Evolutionary conservation across 2,329 filamentous ascomycete species (phyloP), one percentile per base, ranked within the genome.

Genomic region (Alternaria solani): DNA sequence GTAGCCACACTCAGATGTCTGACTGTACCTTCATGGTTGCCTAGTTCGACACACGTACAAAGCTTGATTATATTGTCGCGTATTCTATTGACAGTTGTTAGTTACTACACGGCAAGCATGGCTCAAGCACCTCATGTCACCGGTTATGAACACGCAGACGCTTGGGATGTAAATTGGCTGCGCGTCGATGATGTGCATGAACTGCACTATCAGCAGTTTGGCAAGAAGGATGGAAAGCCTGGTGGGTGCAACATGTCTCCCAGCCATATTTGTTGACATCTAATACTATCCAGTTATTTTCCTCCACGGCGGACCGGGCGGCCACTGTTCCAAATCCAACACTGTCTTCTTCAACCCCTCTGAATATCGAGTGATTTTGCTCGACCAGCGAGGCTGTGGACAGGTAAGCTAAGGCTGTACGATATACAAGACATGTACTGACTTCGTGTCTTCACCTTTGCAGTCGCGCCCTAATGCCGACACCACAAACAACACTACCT

Each of bases 301-400:
- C 57, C 75, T 83, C 7, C 81, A 83, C 49, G 81, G 81, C n/a
- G 81, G 81, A 2, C 81, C 81, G 4, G 80, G 81, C 34, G 80
- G 77, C 39, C 61, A 63, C 18, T 79, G 69, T 34, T 72, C 76
- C 12, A 73, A 76, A 44, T 48, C 48, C 36, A 79, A 79, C 64
- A 78, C 79, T 20, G 64, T 62, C 42, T 84, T 79, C 69, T 84
- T 84, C 71, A 70, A 82, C 60, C 81, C 82, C 4, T 53, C 63
- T 7, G 66, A 80, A 41, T 84, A 84, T 64, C 79, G 81, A 12
- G 79, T 81, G 16, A 70, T 84, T 26, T 78, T 84, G 38, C 72
- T 84, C 49, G 82, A 84, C 65, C 82, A 84, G 64, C 78, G 82
- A 16, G 82, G 82, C 7, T 76, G 73, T 16, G 82, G 82, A 6